Evolutionary conservation across 768 basidiomycete genomes (phyloP).

Genomic region (Roridomyces roridus): DNA sequence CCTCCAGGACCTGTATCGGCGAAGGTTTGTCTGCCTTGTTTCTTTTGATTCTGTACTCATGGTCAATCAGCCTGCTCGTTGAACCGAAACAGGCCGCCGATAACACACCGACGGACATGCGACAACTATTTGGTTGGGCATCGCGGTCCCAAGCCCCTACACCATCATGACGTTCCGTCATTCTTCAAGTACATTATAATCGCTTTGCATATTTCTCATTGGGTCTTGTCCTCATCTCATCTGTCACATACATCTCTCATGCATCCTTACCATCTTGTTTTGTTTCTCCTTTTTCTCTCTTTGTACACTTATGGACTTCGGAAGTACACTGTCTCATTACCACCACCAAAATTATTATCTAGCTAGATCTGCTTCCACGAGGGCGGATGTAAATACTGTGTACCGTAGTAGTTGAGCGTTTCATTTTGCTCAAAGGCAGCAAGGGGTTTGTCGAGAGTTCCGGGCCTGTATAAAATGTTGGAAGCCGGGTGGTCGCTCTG

Average conservation of each 20-base stretch:
- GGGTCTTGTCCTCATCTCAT: constrained; percentile 22
- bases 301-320: constrained; percentile 32
- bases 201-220: constrained; percentile 19
- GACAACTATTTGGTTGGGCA: constrained; percentile 82
- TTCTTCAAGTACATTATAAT: constrained; percentile 14
- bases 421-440: constrained; percentile 36
- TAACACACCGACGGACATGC: constrained; percentile 66
- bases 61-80: constrained; percentile 66
- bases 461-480: too few relatives aligned
- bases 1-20: constrained; percentile 83
- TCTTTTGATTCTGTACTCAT: constrained; percentile 7
- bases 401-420: constrained; percentile 56
- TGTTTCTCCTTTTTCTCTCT: constrained; percentile 36
- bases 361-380: neutral
- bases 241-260: constrained; percentile 23
- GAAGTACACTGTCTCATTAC: constrained; percentile 19
- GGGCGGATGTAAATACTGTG: constrained; percentile 37
- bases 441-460: constrained; percentile 56
- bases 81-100: constrained; percentile 86
- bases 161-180: constrained; percentile 36
- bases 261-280: constrained; percentile 33
- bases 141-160: constrained; percentile 56
- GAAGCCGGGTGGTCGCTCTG: too few relatives aligned
- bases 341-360: constrained; percentile 22
- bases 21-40: constrained; percentile 61